These are phyloP conservation scores for Pythium brassicae DNA, from an alignment of 352 stramenopile species.

Conservation along the genomic window DNA sequence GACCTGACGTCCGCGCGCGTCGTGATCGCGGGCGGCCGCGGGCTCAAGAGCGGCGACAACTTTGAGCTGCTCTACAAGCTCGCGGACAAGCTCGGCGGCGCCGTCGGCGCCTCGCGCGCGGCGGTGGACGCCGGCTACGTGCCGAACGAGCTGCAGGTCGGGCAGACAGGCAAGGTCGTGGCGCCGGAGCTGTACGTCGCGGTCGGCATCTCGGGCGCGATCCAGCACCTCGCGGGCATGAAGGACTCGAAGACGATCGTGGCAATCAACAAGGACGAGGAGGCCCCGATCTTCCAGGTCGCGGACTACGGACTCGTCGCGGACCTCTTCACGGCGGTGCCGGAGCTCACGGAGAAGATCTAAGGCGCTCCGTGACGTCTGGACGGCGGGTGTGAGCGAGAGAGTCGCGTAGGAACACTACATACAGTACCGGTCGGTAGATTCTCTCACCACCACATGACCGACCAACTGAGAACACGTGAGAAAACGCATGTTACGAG, in stretches of 20 bases:
- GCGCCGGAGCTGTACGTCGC: slow-evolving; percentile 97
- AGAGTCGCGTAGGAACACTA: too few relatives aligned
- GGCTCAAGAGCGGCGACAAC: slow-evolving; percentile 97
- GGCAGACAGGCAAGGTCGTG: slow-evolving; percentile 99
- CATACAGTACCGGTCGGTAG: neutral
- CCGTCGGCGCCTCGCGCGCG: slow-evolving; percentile 96
- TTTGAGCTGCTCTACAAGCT: slow-evolving; percentile 97
- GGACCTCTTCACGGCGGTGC: slow-evolving; percentile 97
- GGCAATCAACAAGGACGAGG: slow-evolving; percentile 99
- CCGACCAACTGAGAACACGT: neutral
- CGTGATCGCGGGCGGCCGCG: slow-evolving; percentile 95
- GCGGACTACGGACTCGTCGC: slow-evolving; percentile 98
- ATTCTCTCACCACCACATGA: neutral
- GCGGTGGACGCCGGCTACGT: slow-evolving; percentile 98
- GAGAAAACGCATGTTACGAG: neutral
- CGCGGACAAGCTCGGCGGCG: slow-evolving; percentile 96
- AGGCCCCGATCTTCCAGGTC: slow-evolving; percentile 99
- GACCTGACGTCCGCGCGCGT: slow-evolving; percentile 93
- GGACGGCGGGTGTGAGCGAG: too few relatives aligned
- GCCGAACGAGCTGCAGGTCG: slow-evolving; percentile 98
- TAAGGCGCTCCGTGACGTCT: too few relatives aligned
- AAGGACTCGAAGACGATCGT: slow-evolving; percentile 99
- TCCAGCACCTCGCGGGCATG: slow-evolving; percentile 99
- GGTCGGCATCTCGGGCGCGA: slow-evolving; percentile 97
- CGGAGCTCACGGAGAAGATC: slow-evolving; percentile 97